Percentiles rank a stretch among this genome's conserved stretches.
Conservation (phyloP, 805 yeast genomes). For the Saccharomycopsis fermentans region DNA sequence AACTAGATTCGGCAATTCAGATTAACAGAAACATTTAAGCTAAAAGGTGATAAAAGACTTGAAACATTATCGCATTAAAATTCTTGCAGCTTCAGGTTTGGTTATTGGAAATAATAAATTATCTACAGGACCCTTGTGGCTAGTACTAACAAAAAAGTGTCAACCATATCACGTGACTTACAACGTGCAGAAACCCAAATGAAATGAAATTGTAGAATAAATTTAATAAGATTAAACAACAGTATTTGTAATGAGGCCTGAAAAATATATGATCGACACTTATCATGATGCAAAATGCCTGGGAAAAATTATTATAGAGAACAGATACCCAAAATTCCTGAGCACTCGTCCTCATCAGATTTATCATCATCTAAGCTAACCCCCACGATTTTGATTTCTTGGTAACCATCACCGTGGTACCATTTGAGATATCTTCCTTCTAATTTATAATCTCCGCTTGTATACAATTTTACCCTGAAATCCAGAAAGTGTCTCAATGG, state of each 20-base stretch:
- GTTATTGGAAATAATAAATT: too few species aligned
- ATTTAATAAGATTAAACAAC: too few species aligned
- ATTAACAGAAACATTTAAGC: too few species aligned
- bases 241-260: background rate
- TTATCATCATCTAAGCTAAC: background rate
- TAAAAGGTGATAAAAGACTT: too few species aligned
- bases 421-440: constrained; percentile 53
- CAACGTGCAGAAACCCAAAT: too few species aligned
- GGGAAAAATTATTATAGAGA: background rate
- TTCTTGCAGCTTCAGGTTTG: too few species aligned
- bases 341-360: background rate
- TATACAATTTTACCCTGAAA: constrained; percentile 46
- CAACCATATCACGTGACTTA: background rate
- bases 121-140: too few species aligned
- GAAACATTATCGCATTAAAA: too few species aligned
- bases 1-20: too few species aligned
- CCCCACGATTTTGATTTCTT: constrained; percentile 24
- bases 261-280: too few species aligned
- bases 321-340: background rate
- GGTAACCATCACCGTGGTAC: constrained; percentile 46
- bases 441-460: constrained; percentile 29
- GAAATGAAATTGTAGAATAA: too few species aligned
- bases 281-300: background rate
- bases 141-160: too few species aligned
- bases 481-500: constrained; percentile 67